phyloP scores from a whole-genome alignment of 164 flowering plant species.

The Nymphaea thermarum region DNA sequence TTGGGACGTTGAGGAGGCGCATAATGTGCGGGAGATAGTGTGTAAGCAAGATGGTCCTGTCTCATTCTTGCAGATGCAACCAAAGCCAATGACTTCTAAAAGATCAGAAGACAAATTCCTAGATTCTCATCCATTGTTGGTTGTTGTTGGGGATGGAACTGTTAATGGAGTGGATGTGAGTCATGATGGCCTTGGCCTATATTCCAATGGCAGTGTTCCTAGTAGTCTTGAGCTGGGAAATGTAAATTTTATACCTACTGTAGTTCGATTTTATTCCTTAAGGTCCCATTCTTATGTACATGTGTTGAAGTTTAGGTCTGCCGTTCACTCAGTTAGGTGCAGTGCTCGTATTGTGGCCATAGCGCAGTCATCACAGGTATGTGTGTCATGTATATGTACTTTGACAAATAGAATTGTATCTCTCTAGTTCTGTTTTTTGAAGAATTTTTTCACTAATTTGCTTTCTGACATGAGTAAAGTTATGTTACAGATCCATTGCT shows the following conservation, averaged over 20 bases:
- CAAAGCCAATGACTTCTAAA: slow-evolving; percentile 34
- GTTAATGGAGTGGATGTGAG: slow-evolving; percentile 17
- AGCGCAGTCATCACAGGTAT: slow-evolving; percentile 66
- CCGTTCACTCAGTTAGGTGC: slow-evolving; percentile 60
- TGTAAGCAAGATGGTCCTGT: slow-evolving; percentile 65
- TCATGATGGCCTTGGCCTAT: slow-evolving; percentile 23
- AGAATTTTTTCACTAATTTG: not conserved
- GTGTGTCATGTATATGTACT: not conserved
- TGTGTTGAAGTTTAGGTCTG: slow-evolving; percentile 53
- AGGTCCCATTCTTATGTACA: slow-evolving; percentile 63
- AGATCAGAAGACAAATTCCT: slow-evolving; percentile 39
- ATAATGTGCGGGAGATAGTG: slow-evolving; percentile 55
- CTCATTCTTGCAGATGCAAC: slow-evolving; percentile 60
- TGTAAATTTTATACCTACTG: slow-evolving; percentile 31
- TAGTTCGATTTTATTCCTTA: slow-evolving; percentile 59
- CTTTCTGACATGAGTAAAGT: not conserved
- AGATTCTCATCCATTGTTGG: slow-evolving; percentile 50
- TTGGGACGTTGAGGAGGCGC: slow-evolving; percentile 77
- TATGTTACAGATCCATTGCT: slow-evolving; percentile 59
- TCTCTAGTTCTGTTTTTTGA: not conserved
- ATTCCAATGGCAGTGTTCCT: slow-evolving; percentile 21
- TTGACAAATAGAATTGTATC: not conserved
- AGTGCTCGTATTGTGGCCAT: slow-evolving; percentile 65
- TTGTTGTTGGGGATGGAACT: slow-evolving; percentile 44
- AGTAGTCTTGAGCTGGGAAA: slow-evolving; percentile 23